Base-by-base conservation (phyloP, 106 monocot genomes). In the Vanilla planifolia region DNA sequence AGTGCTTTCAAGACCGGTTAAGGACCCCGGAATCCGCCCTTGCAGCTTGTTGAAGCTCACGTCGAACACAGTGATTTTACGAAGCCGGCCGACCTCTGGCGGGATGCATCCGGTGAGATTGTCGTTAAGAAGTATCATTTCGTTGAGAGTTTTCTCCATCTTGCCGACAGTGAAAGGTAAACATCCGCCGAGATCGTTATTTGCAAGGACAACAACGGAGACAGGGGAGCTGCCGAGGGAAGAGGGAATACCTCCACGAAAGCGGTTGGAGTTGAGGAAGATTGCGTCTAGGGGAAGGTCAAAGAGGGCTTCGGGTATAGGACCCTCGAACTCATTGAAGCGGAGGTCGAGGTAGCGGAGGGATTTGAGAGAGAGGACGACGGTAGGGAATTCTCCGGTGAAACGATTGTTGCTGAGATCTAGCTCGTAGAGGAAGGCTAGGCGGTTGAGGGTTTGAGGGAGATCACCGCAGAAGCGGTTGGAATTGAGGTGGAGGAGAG, bases 341-440 rank as follows among this genome's bases (percentile, higher is more conserved):
- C 84, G 66, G 29, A 85, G 61, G 51, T 85, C 84, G 3, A 85
- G 65, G 42, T 76, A 85, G 9, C 55, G 33, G n/a, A 85, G 68
- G 13, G 71, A 45, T 0, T 72, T 75, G 1, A 85, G 65, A 3
- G 40, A 50, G 33, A 85, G 61, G 0, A 85, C 69, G 24, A 73
- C 76, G 6, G 11, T 37, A 5, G 79, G 84, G 25, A 79, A 85
- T 6, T 9, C 8, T 1, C 84, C 84, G 26, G 68, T 79, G 60
- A 85, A 72, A 20, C 84, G 79, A 57, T 85, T 85, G 51, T 85
- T 85, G 66, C 84, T 85, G 60, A 85, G 57, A 57, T 85, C 84
- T 34, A 85, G 84, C 72, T 85, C 84, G 40, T 79, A 68, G 44
- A 85, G 73, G 33, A 85, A 75, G 25, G 9, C 14, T 6, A 85